Evolutionary conservation across 345 rosid genomes (phyloP).

Genomic region (Sisymbrium altissimum): DNA sequence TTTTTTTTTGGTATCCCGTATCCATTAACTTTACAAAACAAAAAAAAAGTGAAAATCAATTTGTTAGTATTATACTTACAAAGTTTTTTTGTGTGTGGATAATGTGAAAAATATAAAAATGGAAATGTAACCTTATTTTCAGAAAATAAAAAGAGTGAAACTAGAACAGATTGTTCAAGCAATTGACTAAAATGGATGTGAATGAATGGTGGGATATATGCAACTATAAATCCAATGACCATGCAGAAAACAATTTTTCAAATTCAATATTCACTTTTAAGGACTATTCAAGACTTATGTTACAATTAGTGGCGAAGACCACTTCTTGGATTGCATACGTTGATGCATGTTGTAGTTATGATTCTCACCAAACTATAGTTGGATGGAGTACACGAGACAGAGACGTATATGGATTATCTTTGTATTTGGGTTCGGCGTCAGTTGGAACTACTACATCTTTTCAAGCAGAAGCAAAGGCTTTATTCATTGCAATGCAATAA

Average conservation of each 20-base stretch:
- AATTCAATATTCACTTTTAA: not conserved
- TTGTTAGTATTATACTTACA: too few relatives aligned
- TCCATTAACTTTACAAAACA: too few relatives aligned
- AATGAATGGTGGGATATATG: not conserved
- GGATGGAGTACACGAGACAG: not conserved
- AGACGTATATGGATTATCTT: not conserved
- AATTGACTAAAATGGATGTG: not conserved
- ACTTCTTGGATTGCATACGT: not conserved
- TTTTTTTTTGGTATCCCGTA: too few relatives aligned
- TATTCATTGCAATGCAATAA: too few relatives aligned
- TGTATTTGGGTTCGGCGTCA: not conserved
- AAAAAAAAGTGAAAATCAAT: too few relatives aligned
- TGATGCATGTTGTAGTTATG: not conserved
- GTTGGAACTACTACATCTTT: not conserved
- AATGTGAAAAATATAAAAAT: not conserved
- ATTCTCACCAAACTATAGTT: not conserved
- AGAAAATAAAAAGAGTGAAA: not conserved
- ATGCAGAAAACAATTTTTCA: not conserved
- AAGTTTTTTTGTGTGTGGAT: not conserved
- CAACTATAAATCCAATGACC: not conserved
- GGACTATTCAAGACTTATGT: not conserved
- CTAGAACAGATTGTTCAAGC: not conserved
- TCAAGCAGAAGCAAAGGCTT: not conserved
- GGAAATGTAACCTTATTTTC: not conserved
- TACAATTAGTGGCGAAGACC: not conserved